These are phyloP conservation scores for Scheffersomyces lignosus DNA, from an alignment of 805 yeast genomes.

Conservation along the genomic window DNA sequence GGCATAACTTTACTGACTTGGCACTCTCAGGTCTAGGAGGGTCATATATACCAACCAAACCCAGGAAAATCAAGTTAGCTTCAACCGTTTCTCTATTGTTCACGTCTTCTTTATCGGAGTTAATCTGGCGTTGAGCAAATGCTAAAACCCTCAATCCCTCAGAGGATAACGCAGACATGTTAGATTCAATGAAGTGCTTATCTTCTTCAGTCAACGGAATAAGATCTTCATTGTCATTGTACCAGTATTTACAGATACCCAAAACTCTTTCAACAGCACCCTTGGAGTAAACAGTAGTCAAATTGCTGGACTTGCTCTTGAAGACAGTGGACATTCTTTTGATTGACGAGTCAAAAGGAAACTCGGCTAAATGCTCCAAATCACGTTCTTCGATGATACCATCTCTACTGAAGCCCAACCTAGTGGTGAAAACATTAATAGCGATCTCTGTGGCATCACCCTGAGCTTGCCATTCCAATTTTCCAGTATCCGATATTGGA, in stretches of 20 bases:
- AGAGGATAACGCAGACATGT: constrained; percentile 26
- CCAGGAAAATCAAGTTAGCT: constrained; percentile 22
- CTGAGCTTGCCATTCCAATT: constrained; percentile 38
- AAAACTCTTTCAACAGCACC: constrained; percentile 36
- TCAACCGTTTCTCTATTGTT: constrained; percentile 22
- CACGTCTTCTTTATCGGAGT: constrained; percentile 10
- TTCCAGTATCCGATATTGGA: constrained; percentile 28
- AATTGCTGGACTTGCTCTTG: constrained; percentile 3
- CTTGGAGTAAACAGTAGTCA: constrained; percentile 20
- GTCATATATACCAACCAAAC: constrained; percentile 35
- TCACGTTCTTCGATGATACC: constrained; percentile 11
- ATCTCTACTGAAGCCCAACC: constrained; percentile 23
- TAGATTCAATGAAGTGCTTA: constrained; percentile 18
- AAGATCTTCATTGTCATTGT: constrained; percentile 7
- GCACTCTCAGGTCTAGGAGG: constrained; percentile 36
- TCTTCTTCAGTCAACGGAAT: constrained; percentile 20
- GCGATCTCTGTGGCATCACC: constrained; percentile 40
- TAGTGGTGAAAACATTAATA: constrained; percentile 30
- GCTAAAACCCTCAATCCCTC: constrained; percentile 35
- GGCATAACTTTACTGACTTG: constrained; percentile 27
- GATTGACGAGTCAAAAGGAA: constrained; percentile 33
- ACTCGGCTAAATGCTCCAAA: constrained; percentile 25
- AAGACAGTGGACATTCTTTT: constrained; percentile 33
- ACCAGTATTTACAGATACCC: constrained; percentile 24
- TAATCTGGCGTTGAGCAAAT: constrained; percentile 24